Base-by-base conservation (phyloP, 345 rosid genomes). In the Lepidium africanum region DNA sequence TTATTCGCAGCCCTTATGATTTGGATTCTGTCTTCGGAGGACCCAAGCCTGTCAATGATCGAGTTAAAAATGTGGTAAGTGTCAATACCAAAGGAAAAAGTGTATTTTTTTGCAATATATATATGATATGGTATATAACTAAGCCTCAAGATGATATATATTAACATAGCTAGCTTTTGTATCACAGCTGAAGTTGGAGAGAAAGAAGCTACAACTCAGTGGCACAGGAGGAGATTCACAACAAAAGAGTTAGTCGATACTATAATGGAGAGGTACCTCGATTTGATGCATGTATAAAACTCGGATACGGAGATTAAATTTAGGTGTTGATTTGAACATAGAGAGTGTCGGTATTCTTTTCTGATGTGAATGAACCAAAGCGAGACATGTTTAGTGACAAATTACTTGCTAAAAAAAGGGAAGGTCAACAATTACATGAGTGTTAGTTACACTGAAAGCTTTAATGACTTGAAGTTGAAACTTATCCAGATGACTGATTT, bases 41-140 rank as follows among this genome's bases (percentile, higher is more conserved):
- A 80, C 76, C 90, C 46, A 63, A 84, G 69, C 66, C 81, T 51
- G 90, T 87, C 79, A 83, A 85, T 77, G 82, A 79, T 7, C 78
- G 83, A 43, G 95, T 92, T 64, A 92, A 80, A 82, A 80, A 65
- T 83, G 90, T 83, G 91, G 98, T 85, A 82, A 84, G 89, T 25
- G 56, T 63, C 56, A 23, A 53, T 41, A 61, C 48, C 46, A 25
- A 35, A 40, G 62, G 52, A 4, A 10, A 10, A 61, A 19, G 40
- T 62, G 40, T 62, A 71, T 21, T 21, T 21, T 21, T 21, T 2
- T 21, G 23, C 23, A 21, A 21, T 21, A n/a, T 48, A 41, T 27
- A 51, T 36, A 30, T 56, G 45, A 37, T 36, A 37, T 46, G 19
- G 19, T 14, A 14, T n/a, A 7, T 15, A 17, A n/a, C 19, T n/a